Evolutionary conservation across 169 alveolate species (phyloP), one percentile per base, ranked within the genome.

Genomic region (Eimeria maxima): DNA sequence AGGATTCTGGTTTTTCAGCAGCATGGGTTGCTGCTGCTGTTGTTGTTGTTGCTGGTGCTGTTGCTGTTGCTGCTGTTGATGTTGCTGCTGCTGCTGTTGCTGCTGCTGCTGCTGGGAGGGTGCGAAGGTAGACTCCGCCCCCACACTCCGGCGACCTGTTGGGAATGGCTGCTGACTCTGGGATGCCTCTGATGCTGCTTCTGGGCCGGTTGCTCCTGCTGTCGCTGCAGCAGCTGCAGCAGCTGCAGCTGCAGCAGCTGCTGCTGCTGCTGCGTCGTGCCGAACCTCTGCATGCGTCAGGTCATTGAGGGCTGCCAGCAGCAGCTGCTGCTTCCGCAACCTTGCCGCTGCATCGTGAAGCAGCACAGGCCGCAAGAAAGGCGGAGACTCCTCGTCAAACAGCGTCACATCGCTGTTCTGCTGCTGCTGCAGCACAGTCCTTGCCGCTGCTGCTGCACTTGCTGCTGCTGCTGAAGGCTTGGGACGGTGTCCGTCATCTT

Each of bases 261-360:
- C 93, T 60, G 93, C 80, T 44, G 93, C 78, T 57, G 93, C 95
- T n/a, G 60, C 63, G 6, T 45, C 89, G 45, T 33, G 90, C 29
- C 81, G 29, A 33, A 73, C 80, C 33, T 90, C 95, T 22, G 95
- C 27, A 47, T 90, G 95, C 22, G 95, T 74, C 33, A 90, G 95
- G 24, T 80, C 60, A 45, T 74, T 90, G 90, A 90, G 65, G 63
- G 90, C 90, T 24, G 90, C 95, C 53, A 90, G 80, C 73, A 90
- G 88, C 55, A 90, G 95, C 78, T 90, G 76, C 60, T 90, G 89
- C 65, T 90, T 90, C 29, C 95, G 50, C 18, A 80, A 47, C 5
- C 95, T 73, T n/a, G 95, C 95, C n/a, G 76, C 95, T 38, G 95
- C 74, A 60, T 90, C 95, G 7, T 74, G 81, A 18, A 57, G 69